Evolutionary conservation across 495 filamentous ascomycete genomes (phyloP).

Genomic region (Lasiosphaeria ovina): DNA sequence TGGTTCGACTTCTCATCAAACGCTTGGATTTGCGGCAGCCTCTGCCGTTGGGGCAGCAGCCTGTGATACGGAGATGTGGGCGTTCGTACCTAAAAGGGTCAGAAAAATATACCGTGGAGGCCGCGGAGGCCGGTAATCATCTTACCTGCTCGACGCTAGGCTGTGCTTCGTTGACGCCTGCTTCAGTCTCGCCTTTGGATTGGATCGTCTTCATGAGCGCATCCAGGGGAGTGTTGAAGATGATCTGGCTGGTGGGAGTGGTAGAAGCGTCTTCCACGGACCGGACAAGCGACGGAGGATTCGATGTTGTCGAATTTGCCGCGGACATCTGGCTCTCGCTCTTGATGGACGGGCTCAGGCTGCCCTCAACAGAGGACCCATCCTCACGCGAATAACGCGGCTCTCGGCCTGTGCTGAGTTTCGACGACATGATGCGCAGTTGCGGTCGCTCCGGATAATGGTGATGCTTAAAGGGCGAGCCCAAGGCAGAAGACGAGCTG

Average conservation of each 20-base stretch:
- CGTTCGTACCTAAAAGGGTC: not conserved
- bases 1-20: conserved; percentile 31
- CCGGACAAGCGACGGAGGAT: conserved; percentile 20
- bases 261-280: conserved; percentile 28
- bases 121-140: not conserved
- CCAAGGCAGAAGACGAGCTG: conserved; percentile 28
- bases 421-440: conserved; percentile 20
- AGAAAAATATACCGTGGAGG: not conserved
- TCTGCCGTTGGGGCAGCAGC: not conserved
- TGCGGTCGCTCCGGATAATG: conserved; percentile 34
- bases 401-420: conserved; percentile 8
- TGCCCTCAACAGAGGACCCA: conserved; percentile 18
- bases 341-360: conserved; percentile 38
- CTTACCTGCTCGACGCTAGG: conserved; percentile 15
- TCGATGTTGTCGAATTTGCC: conserved; percentile 11
- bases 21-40: not conserved
- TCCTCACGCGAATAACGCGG: conserved; percentile 18
- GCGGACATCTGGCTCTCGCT: conserved; percentile 33
- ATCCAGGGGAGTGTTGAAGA: conserved; percentile 82
- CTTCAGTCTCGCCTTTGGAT: conserved; percentile 53
- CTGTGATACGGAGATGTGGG: not conserved
- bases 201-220: conserved; percentile 92
- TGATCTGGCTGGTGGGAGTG: conserved; percentile 37
- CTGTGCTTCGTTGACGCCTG: conserved; percentile 2
- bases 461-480: conserved; percentile 34